Conservation (phyloP, 2,329 filamentous ascomycete species). For the Lachnellula arida region DNA sequence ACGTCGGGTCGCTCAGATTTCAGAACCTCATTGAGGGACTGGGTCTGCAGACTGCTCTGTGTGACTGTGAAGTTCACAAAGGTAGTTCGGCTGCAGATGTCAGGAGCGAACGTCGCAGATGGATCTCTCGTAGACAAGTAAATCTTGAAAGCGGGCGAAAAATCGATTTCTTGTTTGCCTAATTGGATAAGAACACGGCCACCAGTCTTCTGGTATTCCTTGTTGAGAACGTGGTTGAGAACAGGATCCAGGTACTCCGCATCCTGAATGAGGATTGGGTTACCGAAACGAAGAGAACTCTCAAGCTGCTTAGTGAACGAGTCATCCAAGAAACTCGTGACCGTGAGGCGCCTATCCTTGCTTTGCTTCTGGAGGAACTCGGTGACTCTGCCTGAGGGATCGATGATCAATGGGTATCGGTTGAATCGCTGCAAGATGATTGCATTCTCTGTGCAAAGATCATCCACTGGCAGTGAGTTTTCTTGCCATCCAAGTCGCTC, state of each 20-base stretch:
- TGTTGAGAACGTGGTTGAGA: slow-evolving; percentile 97
- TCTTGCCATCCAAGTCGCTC: slow-evolving; percentile 94
- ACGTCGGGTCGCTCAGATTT: slow-evolving; percentile 97
- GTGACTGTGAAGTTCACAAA: slow-evolving; percentile 99
- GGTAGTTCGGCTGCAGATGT: slow-evolving; percentile 96
- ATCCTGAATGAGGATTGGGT: slow-evolving; percentile 97
- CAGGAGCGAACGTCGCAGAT: slow-evolving; percentile 89
- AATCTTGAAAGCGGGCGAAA: slow-evolving; percentile 92
- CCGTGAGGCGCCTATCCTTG: slow-evolving; percentile 87
- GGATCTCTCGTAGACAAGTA: slow-evolving; percentile 95
- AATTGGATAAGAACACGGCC: slow-evolving; percentile 97
- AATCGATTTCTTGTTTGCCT: slow-evolving; percentile 98
- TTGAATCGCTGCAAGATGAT: slow-evolving; percentile 98
- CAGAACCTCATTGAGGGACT: slow-evolving; percentile 94
- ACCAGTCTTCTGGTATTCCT: slow-evolving; percentile 98
- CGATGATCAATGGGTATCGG: slow-evolving; percentile 95
- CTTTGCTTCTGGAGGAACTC: slow-evolving; percentile 95
- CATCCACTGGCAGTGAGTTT: slow-evolving; percentile 88
- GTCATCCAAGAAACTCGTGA: slow-evolving; percentile 97
- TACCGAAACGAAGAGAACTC: slow-evolving; percentile 94
- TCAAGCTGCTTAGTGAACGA: slow-evolving; percentile 98
- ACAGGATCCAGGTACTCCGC: slow-evolving; percentile 96
- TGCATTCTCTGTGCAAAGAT: slow-evolving; percentile 97
- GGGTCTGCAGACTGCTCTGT: slow-evolving; percentile 96
- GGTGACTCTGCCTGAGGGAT: slow-evolving; percentile 89